phyloP scores from a whole-genome alignment of 768 basidiomycete genomes.

The Macrocybe gigantea region DNA sequence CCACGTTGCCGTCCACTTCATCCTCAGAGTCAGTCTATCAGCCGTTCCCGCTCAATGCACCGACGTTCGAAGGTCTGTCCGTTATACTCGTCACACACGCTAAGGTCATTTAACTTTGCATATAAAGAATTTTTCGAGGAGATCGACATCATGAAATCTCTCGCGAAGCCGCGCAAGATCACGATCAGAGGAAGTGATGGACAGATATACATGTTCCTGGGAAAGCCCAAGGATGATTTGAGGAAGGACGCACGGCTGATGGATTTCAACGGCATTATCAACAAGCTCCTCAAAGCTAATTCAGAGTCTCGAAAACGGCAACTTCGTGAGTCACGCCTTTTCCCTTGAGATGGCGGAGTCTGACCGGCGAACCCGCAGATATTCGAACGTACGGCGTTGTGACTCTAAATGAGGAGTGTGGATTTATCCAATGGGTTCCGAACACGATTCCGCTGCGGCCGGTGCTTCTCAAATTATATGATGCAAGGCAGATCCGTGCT shows the following conservation, averaged over 20 bases:
- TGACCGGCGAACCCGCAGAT: constrained; percentile 36
- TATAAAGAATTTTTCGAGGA: constrained; percentile 70
- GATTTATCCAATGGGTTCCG: constrained; percentile 97
- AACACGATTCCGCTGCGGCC: constrained; percentile 82
- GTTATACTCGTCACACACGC: neutral
- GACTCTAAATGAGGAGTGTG: constrained; percentile 94
- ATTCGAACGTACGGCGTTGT: constrained; percentile 99
- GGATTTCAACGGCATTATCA: constrained; percentile 98
- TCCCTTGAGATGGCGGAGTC: neutral
- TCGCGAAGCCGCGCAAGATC: constrained; percentile 89
- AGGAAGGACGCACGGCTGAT: constrained; percentile 95
- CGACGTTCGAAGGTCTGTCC: constrained; percentile 66
- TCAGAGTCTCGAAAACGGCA: constrained; percentile 89
- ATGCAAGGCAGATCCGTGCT: constrained; percentile 29
- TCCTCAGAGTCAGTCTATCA: constrained; percentile 55
- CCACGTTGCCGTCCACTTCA: constrained; percentile 75
- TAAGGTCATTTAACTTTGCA: neutral
- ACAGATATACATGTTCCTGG: constrained; percentile 82
- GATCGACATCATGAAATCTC: constrained; percentile 85
- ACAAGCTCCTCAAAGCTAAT: constrained; percentile 89
- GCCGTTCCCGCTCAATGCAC: constrained; percentile 74
- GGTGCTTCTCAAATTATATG: constrained; percentile 67
- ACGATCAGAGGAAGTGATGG: constrained; percentile 81
- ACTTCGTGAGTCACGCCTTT: constrained; percentile 56
- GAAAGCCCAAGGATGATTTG: constrained; percentile 96